Evolutionary conservation across 768 basidiomycete genomes (phyloP), one percentile per base, ranked within the genome.

Genomic region (Mycena albidolilacea): DNA sequence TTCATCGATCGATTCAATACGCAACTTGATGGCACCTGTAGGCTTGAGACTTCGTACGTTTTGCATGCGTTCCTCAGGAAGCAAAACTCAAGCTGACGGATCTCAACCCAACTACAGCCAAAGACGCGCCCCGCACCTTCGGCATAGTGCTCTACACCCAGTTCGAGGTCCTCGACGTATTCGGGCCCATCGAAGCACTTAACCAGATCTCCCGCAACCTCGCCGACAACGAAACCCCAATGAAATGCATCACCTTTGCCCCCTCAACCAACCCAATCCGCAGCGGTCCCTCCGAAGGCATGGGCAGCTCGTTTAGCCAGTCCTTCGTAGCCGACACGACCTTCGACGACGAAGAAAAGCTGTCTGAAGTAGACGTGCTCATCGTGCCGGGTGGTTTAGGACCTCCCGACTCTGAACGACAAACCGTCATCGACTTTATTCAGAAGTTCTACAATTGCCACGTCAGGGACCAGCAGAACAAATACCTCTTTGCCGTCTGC

Each of bases 311-410:
- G 46, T 69, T 69, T 50, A 61, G 59, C 59, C 67, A 69, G 59
- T 69, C 67, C 48, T 61, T 69, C 59, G 38, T 69, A 59, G 37
- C 67, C 39, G 59, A 61, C 58, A 39, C 58, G 38, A 50, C 67
- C 37, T 69, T 69, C 59, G 48, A 58, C 57, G 57, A 58, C 57
- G 35, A 37, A 15, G 15, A 48, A 52, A 69, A 61, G 46, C 35
- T 69, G 46, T 48, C 67, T 46, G 67, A 69, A 39, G 48, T 69
- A 39, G 67, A 69, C 58, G 67, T 69, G 46, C 67, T 69, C 46
- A 61, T 69, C 67, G 59, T 69, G 46, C 67, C 67, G 48, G 67
- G 67, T 52, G 67, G 67, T 52, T 60, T 69, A 39, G 67, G 67
- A 48, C 59, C 67, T 39, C 46, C 58, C 46, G 67, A 61, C 58